These are phyloP conservation scores for Neurospora sp. DNA, from an alignment of 495 filamentous ascomycete genomes.

Conservation along the genomic window DNA sequence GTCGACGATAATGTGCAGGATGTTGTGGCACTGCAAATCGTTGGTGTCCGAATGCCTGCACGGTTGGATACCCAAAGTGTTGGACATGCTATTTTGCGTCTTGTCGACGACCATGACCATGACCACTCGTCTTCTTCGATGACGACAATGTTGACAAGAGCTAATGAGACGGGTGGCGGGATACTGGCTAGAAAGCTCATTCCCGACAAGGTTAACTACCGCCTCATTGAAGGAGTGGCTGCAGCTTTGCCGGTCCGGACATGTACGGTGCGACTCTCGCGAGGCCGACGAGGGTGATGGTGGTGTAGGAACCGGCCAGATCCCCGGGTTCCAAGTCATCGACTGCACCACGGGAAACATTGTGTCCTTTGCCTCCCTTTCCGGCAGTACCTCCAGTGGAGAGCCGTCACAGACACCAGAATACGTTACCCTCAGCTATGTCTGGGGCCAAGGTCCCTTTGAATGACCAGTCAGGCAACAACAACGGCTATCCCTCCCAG, in stretches of 20 bases:
- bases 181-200: not conserved
- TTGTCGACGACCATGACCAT: not conserved
- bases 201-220: not conserved
- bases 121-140: not conserved
- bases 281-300: not conserved
- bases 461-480: not conserved
- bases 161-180: not conserved
- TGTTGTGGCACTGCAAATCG: not conserved
- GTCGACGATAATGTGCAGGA: not conserved
- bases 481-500: not conserved
- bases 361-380: not conserved
- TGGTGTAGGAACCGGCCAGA: not conserved
- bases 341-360: constrained; percentile 1
- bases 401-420: not conserved
- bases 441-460: not conserved
- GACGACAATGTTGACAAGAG: not conserved
- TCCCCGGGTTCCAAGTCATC: not conserved
- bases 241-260: not conserved
- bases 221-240: not conserved
- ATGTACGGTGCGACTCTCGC: not conserved
- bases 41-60: not conserved
- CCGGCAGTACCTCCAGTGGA: not conserved
- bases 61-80: not conserved
- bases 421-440: not conserved
- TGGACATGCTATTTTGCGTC: not conserved